Conservation (phyloP, 192 early-diverging fungal genomes). For the Coemansia aciculifera region DNA sequence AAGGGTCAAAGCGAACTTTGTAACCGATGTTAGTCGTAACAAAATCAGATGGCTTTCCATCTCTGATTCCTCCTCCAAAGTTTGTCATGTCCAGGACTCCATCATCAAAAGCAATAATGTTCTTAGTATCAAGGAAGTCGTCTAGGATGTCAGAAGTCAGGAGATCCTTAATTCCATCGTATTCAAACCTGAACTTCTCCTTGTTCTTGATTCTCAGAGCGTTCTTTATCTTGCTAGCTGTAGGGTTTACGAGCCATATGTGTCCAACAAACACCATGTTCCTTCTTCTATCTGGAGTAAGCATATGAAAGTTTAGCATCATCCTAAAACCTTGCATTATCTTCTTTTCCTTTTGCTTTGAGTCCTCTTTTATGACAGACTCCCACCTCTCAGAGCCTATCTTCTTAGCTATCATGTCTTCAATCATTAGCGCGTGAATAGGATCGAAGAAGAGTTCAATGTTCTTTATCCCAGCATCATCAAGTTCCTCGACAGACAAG, state of each 20-base stretch:
- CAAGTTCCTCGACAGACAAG: neutral
- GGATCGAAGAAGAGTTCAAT: conserved; percentile 1
- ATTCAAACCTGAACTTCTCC: neutral
- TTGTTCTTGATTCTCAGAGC: neutral
- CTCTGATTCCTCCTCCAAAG: neutral
- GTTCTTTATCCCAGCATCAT: neutral
- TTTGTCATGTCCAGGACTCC: conserved; percentile 12
- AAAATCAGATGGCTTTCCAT: conserved; percentile 5
- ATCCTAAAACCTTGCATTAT: neutral
- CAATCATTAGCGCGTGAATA: neutral
- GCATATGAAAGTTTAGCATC: neutral
- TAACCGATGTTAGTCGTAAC: neutral
- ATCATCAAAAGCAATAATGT: conserved; percentile 26
- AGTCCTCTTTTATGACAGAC: neutral
- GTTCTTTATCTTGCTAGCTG: neutral
- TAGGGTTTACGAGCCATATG: neutral
- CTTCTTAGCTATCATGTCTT: neutral
- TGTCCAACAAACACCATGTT: neutral
- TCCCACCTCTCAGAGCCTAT: neutral
- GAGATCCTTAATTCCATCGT: neutral
- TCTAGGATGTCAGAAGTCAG: neutral
- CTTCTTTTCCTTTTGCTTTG: neutral
- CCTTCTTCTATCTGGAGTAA: neutral
- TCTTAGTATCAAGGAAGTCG: neutral
- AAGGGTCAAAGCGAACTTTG: neutral